These are phyloP conservation scores for Fusarium equiseti DNA, from an alignment of 2,329 filamentous ascomycete species.

Conservation along the genomic window DNA sequence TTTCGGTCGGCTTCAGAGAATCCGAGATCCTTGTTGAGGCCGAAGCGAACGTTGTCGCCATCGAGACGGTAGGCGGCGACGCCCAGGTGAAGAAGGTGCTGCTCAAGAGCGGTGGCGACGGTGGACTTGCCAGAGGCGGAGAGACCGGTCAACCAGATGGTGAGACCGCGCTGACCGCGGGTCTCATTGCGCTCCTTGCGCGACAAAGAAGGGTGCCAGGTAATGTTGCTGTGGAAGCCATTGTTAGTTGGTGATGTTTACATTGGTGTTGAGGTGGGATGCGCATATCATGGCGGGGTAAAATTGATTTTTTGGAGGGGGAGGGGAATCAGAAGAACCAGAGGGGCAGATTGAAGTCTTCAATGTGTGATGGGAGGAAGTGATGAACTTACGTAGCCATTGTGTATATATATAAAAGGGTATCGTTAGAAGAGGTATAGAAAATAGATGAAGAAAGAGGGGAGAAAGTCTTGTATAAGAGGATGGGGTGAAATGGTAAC, in stretches of 20 bases:
- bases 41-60: constrained; percentile 98
- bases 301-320: constrained; percentile 20
- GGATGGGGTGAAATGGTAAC: neutral
- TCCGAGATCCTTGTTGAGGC: constrained; percentile 96
- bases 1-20: constrained; percentile 94
- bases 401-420: constrained; percentile 28
- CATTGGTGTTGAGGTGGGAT: constrained; percentile 24
- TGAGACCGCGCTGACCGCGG: constrained; percentile 89
- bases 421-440: constrained; percentile 1
- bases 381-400: constrained; percentile 53
- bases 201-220: constrained; percentile 86
- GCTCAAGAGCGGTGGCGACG: constrained; percentile 94
- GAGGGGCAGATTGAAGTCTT: constrained; percentile 11
- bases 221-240: constrained; percentile 77
- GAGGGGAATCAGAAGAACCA: neutral
- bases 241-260: constrained; percentile 24
- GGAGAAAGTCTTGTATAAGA: constrained; percentile 5
- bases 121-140: constrained; percentile 98
- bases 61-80: constrained; percentile 92
- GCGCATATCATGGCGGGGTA: constrained; percentile 30
- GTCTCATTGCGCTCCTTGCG: constrained; percentile 79
- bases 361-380: neutral
- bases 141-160: constrained; percentile 97
- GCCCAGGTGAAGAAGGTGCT: constrained; percentile 90
- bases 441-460: constrained; percentile 12